Evolutionary conservation across 164 flowering plant genomes (phyloP), one percentile per base, ranked within the genome.

Genomic region (Vitis amurensis): DNA sequence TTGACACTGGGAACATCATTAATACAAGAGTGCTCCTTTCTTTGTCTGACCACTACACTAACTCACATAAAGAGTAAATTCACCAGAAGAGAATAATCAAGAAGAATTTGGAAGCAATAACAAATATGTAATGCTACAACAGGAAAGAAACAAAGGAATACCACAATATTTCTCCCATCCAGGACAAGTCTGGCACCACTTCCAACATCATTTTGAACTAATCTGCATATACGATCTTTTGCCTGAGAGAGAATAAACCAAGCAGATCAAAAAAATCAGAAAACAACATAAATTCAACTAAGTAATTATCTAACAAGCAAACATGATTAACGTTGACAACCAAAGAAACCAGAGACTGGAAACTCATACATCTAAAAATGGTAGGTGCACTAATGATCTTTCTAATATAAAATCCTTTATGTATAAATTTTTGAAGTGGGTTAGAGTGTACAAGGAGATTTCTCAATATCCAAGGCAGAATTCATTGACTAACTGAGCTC

Each of bases 131-230:
- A 37, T 6, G 7, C 4, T 37, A 23, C 14, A 3, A 59, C 11
- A 59, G 62, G 62, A 11, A 53, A 56, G 56, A 55, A 56, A 30
- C 14, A 65, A 51, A 30, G 8, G 52, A 27, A 53, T 77, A 77
- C 80, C 74, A 67, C 37, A 23, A 78, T 63, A 23, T 74, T 5
- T 59, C 81, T 74, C 17, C 81, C 81, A 48, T 78, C 81, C 66
- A 78, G 74, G 10, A 78, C 51, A 49, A 74, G 70, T 59, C 77
- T 68, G 11, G 81, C 81, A 55, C 81, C 81, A 58, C 67, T 58
- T 67, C 74, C 81, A 66, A 74, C 72, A 3, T 53, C 77, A 47
- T 37, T 63, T 59, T 78, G 77, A 53, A 78, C 63, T 65, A 58
- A 63, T 44, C 64, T 58, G 51, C 72, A 71, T 67, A 78, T 63